Conservation (phyloP, 1,284 basidiomycete genomes). For the Boletus semigastroideus region DNA sequence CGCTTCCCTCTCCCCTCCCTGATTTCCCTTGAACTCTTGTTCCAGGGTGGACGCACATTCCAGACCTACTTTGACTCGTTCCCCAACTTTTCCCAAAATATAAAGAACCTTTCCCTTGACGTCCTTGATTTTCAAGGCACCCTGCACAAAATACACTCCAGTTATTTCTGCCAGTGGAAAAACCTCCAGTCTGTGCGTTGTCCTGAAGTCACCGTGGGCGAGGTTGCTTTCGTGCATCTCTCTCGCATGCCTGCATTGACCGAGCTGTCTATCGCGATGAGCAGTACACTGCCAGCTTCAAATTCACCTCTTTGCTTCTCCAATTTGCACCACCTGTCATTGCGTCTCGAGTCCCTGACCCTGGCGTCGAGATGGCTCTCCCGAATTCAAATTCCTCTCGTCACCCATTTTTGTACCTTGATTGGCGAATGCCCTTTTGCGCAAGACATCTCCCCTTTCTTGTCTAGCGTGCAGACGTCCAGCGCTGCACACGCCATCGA, state of each 20-base stretch:
- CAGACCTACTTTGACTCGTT: too few relatives aligned
- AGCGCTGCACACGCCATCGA: neutral
- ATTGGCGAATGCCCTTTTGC: neutral
- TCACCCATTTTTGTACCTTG: neutral
- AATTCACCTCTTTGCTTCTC: neutral
- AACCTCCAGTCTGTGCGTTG: neutral
- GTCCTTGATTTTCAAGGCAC: neutral
- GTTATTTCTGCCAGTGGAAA: neutral
- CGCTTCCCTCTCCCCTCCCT: too few relatives aligned
- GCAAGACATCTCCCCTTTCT: neutral
- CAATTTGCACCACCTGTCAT: neutral
- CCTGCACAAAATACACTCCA: neutral
- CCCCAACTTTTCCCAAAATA: neutral
- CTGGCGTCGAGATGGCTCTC: neutral
- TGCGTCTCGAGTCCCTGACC: neutral
- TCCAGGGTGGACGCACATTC: too few relatives aligned
- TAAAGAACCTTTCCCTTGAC: neutral
- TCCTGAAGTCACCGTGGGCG: neutral
- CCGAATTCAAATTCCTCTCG: neutral
- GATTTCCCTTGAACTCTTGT: too few relatives aligned
- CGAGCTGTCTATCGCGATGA: neutral
- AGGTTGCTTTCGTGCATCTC: neutral
- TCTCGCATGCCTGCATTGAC: constrained; percentile 2
- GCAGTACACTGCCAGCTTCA: neutral
- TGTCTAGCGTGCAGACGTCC: neutral